A percentile compares a stretch with the other conserved stretches of the same genome.
phyloP scores from a whole-genome alignment of 257 asterid species.

The Fraxinus anomala region DNA sequence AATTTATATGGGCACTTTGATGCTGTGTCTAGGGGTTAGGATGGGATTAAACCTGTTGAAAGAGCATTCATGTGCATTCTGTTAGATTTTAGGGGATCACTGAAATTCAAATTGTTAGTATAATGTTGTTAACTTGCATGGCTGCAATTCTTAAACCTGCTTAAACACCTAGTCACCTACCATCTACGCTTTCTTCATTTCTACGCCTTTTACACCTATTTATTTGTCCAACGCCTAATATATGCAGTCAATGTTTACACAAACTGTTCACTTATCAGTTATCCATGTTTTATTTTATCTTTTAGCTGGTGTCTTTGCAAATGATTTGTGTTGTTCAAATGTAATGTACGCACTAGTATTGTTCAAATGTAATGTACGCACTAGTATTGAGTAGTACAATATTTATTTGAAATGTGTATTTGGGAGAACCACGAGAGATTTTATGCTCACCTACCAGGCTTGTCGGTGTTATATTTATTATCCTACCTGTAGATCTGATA shows the following conservation, averaged over 20 bases:
- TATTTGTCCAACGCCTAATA: not conserved
- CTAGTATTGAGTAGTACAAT: no score
- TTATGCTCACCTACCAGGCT: not conserved
- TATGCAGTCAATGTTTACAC: not conserved
- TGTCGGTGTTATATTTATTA: not conserved
- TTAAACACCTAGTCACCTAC: not conserved
- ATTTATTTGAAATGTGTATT: not conserved
- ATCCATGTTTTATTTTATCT: not conserved
- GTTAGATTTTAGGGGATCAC: not conserved
- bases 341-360: not conserved
- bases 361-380: not conserved
- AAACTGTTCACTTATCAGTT: not conserved
- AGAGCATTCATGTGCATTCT: not conserved
- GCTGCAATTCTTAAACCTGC: not conserved
- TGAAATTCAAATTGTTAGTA: not conserved
- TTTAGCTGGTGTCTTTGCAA: not conserved
- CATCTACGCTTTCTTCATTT: not conserved
- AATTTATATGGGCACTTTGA: not conserved
- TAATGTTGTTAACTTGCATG: not conserved
- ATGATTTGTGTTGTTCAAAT: not conserved
- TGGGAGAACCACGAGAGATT: not conserved
- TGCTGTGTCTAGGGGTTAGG: not conserved
- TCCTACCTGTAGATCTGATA: not conserved
- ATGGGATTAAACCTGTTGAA: not conserved
- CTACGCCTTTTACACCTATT: not conserved